A percentile compares a stretch with the other conserved stretches of the same genome.
Conservation (phyloP, 208 protist species). For the Herpetomonas muscarum region DNA sequence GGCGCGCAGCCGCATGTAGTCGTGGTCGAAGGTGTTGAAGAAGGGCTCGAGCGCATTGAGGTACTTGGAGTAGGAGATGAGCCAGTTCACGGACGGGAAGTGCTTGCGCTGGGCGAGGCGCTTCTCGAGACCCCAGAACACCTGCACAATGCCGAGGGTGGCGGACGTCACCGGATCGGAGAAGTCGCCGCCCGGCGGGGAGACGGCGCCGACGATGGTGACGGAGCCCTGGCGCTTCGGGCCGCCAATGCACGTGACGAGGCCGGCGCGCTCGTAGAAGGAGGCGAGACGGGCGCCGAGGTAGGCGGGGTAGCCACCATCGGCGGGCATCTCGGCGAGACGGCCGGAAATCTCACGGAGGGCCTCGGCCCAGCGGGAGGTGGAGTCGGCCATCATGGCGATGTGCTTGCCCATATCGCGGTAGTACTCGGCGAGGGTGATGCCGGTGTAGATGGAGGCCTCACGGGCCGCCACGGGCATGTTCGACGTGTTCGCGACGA, state of each 20-base stretch:
- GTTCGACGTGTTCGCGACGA: conserved; percentile 99
- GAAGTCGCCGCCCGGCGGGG: conserved; percentile 99
- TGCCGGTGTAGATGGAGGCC: conserved; percentile 99
- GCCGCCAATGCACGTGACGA: conserved; percentile 95
- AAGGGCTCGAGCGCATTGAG: conserved; percentile 95
- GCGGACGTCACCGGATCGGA: conserved; percentile 99
- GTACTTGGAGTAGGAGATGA: conserved; percentile 99
- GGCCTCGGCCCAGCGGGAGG: conserved; percentile 99
- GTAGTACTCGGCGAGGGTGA: conserved; percentile 99
- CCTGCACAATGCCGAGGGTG: conserved; percentile 99
- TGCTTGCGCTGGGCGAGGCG: conserved; percentile 99
- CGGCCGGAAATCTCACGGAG: conserved; percentile 99
- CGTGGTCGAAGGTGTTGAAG: conserved; percentile 95
- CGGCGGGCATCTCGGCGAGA: conserved; percentile 99
- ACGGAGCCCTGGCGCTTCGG: conserved; percentile 97
- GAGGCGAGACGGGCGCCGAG: conserved; percentile 98
- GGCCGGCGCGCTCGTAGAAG: conserved; percentile 99
- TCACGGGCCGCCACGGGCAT: conserved; percentile 99
- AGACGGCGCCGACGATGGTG: conserved; percentile 99
- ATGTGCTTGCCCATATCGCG: conserved; percentile 99
- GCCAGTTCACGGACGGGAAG: conserved; percentile 99
- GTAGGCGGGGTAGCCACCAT: conserved; percentile 99
- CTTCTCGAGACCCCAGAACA: conserved; percentile 99
- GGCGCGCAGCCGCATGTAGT: conserved; percentile 95
- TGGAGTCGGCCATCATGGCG: conserved; percentile 99